Conservation (phyloP, 768 basidiomycete genomes). For the Lentinus tigrinus region DNA sequence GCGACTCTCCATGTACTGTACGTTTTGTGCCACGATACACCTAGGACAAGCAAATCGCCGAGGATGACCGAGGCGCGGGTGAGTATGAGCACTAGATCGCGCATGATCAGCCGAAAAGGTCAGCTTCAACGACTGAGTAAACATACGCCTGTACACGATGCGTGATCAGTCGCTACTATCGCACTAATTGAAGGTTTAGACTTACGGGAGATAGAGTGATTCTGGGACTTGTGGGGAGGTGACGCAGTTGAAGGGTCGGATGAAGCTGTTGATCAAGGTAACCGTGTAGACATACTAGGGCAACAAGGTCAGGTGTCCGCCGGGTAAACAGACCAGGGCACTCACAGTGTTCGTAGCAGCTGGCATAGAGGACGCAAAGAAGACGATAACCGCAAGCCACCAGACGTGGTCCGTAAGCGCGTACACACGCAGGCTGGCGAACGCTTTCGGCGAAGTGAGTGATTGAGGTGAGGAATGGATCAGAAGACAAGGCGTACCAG, state of each 20-base stretch:
- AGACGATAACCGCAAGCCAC: not conserved
- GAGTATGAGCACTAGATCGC: not conserved
- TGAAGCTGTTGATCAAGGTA: too few relatives aligned
- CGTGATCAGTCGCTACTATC: too few relatives aligned
- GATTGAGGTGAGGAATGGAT: not conserved
- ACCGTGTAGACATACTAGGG: not conserved
- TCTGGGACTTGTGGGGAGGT: not conserved
- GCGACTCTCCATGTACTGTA: not conserved
- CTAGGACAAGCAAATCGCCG: not conserved
- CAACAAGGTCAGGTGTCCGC: not conserved
- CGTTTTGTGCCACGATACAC: not conserved
- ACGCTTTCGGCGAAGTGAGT: not conserved
- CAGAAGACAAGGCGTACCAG: not conserved
- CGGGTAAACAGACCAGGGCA: not conserved
- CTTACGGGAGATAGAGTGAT: not conserved
- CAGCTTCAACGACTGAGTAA: too few relatives aligned
- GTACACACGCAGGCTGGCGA: not conserved
- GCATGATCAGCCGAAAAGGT: not conserved
- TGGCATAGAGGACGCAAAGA: not conserved
- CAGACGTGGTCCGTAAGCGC: not conserved
- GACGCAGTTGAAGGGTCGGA: too few relatives aligned
- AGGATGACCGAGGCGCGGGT: not conserved
- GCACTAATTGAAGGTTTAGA: too few relatives aligned
- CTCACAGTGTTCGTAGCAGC: not conserved
- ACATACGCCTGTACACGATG: too few relatives aligned